Evolutionary conservation across 441 rosid species (phyloP).

Genomic region (Pelargonium citronellum): DNA sequence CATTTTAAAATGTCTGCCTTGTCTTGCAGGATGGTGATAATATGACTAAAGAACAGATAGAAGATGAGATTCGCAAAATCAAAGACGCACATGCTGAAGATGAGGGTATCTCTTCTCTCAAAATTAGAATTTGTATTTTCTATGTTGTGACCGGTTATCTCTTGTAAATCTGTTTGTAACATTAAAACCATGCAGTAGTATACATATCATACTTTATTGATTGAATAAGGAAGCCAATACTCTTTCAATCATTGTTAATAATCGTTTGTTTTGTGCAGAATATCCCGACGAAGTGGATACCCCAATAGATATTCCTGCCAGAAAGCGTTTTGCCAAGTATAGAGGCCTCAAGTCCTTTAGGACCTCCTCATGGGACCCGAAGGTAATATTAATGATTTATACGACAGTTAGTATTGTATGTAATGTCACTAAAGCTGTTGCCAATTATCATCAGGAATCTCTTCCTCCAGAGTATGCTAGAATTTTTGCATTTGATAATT

Average conservation of each 20-base stretch:
- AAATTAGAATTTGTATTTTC: neutral
- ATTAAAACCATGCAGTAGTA: no score
- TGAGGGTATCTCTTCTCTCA: constrained; percentile 48
- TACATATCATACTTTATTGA: neutral
- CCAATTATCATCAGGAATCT: constrained; percentile 61
- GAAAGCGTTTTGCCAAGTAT: constrained; percentile 84
- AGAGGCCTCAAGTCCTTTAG: constrained; percentile 95
- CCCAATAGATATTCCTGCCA: constrained; percentile 78
- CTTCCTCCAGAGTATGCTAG: constrained; percentile 86
- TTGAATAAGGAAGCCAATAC: neutral
- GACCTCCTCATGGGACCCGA: constrained; percentile 98
- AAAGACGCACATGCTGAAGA: constrained; percentile 91
- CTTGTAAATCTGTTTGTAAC: neutral
- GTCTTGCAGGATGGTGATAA: constrained; percentile 70
- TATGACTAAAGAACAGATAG: constrained; percentile 76
- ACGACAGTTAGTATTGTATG: constrained; percentile 16
- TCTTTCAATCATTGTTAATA: neutral
- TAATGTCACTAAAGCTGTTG: constrained; percentile 4
- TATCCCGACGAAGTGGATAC: constrained; percentile 95
- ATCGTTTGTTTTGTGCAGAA: constrained; percentile 43
- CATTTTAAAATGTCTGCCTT: constrained; percentile 14
- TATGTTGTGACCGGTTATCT: neutral
- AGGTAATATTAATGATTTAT: constrained; percentile 39
- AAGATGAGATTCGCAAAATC: constrained; percentile 67
- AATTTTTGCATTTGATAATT: constrained; percentile 85